Conservation (phyloP, 768 basidiomycete genomes). For the Epithele typhae region DNA sequence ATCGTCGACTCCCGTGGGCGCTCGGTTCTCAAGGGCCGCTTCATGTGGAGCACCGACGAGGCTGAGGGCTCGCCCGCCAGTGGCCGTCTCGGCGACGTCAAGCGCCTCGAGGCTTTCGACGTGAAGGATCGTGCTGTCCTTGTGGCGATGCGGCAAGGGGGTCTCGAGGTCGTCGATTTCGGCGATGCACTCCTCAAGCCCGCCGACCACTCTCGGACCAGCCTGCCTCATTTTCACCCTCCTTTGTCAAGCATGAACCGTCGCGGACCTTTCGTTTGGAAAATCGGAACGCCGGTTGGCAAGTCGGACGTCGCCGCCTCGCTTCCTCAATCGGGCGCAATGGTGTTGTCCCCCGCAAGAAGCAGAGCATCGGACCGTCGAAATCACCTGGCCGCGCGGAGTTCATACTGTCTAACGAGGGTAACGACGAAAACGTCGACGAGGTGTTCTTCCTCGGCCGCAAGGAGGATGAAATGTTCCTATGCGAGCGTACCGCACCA, state of each 20-base stretch:
- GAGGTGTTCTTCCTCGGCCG: constrained; percentile 83
- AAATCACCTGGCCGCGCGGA: constrained; percentile 52
- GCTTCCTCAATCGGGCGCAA: constrained; percentile 19
- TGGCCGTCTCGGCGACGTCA: constrained; percentile 73
- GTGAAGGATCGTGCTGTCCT: constrained; percentile 70
- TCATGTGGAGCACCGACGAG: constrained; percentile 74
- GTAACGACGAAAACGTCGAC: constrained; percentile 49
- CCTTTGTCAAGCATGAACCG: constrained; percentile 59
- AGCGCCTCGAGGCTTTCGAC: constrained; percentile 80
- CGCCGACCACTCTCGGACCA: constrained; percentile 72
- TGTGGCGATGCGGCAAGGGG: constrained; percentile 84
- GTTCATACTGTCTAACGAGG: constrained; percentile 41
- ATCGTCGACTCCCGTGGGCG: constrained; percentile 85
- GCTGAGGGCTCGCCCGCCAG: constrained; percentile 36
- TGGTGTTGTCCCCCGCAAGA: constrained; percentile 35
- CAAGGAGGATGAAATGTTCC: constrained; percentile 69
- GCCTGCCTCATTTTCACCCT: constrained; percentile 67
- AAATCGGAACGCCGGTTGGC: constrained; percentile 67
- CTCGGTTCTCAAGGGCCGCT: constrained; percentile 76
- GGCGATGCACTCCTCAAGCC: constrained; percentile 76
- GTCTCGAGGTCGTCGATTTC: constrained; percentile 76
- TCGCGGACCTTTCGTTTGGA: constrained; percentile 77
- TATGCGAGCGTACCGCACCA: constrained; percentile 72
- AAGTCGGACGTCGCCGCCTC: constrained; percentile 31
- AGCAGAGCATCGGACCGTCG: constrained; percentile 40